Percentiles rank a stretch among this genome's conserved stretches.
phyloP scores from a whole-genome alignment of 176 grass and related monocot genomes.

The Raddia guianensis region DNA sequence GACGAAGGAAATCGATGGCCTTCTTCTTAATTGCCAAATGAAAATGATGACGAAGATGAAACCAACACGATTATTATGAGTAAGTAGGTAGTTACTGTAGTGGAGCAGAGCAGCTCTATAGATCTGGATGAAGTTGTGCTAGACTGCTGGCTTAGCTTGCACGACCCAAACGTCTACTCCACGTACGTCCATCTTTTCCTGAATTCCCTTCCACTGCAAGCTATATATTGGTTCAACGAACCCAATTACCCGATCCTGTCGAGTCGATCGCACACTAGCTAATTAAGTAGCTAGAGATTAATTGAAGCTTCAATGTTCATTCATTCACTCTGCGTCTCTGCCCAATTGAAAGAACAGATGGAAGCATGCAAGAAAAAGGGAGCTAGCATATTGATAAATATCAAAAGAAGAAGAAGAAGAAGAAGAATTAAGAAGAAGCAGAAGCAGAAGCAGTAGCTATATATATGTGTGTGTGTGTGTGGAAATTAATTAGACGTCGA shows the following conservation, averaged over 20 bases:
- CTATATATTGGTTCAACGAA: slow-evolving; percentile 9
- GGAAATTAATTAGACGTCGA: slow-evolving; percentile 50
- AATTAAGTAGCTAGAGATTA: too few relatives aligned
- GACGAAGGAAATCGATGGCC: not conserved
- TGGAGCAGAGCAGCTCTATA: not conserved
- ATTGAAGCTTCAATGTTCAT: not conserved
- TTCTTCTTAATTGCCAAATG: not conserved
- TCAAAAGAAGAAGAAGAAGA: not conserved
- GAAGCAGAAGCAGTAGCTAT: too few relatives aligned
- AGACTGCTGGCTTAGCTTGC: not conserved
- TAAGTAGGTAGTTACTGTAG: not conserved
- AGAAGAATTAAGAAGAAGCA: not conserved
- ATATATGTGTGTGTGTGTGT: too few relatives aligned
- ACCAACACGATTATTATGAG: not conserved
- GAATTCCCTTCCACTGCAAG: slow-evolving; percentile 36
- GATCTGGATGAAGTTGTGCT: not conserved
- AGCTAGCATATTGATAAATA: not conserved
- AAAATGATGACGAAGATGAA: not conserved
- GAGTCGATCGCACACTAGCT: not conserved
- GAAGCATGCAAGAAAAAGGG: not conserved
- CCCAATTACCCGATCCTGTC: not conserved
- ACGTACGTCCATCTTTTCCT: not conserved
- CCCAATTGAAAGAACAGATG: not conserved
- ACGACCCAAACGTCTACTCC: not conserved
- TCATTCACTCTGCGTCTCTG: not conserved